Evolutionary conservation across 495 filamentous ascomycete genomes (phyloP).

Genomic region (Diplogelasinospora grovesii): DNA sequence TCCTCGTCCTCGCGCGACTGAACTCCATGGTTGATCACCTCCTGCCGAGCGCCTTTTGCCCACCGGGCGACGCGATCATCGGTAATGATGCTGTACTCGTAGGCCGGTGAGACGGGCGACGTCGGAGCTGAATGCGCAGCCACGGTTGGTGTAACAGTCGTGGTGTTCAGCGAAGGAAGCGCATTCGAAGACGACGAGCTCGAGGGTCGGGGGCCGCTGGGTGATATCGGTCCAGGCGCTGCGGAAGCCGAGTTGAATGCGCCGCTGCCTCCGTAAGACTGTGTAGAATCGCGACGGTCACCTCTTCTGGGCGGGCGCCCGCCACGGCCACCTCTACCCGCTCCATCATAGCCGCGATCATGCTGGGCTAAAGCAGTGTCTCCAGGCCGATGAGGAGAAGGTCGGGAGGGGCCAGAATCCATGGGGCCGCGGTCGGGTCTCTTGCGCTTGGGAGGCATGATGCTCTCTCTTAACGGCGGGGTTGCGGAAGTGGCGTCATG

Average conservation of each 20-base stretch:
- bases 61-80: conserved; percentile 40
- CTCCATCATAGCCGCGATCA: conserved; percentile 39
- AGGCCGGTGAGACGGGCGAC: conserved; percentile 29
- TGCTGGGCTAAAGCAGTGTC: conserved; percentile 43
- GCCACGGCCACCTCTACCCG: conserved; percentile 29
- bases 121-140: conserved; percentile 9
- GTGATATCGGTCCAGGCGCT: conserved; percentile 28
- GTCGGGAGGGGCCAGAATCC: conserved; percentile 39
- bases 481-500: conserved; percentile 15
- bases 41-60: conserved; percentile 43
- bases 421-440: conserved; percentile 39
- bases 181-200: conserved; percentile 37
- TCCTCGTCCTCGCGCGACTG: conserved; percentile 60
- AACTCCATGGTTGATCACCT: conserved; percentile 43
- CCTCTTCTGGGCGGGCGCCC: conserved; percentile 33
- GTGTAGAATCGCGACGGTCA: conserved; percentile 40
- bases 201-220: conserved; percentile 33
- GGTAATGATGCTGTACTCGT: conserved; percentile 44
- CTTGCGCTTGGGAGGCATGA: conserved; percentile 50
- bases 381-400: conserved; percentile 47
- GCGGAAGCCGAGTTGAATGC: conserved; percentile 8
- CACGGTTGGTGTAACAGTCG: conserved; percentile 14
- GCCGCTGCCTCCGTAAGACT: conserved; percentile 17
- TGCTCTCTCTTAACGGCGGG: conserved; percentile 18
- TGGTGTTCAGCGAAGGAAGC: conserved; percentile 15